Evolutionary conservation across 805 yeast species (phyloP).

Genomic region (Debaryomyces hansenii): DNA sequence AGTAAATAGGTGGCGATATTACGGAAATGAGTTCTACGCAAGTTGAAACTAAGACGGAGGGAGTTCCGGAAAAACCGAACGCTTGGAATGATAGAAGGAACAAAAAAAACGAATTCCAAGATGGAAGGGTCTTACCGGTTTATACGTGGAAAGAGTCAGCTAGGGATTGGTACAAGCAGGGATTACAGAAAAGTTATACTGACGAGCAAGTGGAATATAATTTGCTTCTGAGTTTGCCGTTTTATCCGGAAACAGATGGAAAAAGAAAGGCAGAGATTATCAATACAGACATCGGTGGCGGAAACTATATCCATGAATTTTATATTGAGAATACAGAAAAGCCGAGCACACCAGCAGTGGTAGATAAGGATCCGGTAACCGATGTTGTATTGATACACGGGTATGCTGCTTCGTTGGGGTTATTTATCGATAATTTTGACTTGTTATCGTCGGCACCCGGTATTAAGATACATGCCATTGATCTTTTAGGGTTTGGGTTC

Average conservation of each 20-base stretch:
- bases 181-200: slow-evolving; percentile 11
- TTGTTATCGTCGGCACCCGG: slow-evolving; percentile 49
- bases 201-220: slow-evolving; percentile 33
- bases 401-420: slow-evolving; percentile 87
- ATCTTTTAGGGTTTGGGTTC: slow-evolving; percentile 70
- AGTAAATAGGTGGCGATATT: too few species aligned
- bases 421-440: slow-evolving; percentile 71
- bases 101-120: slow-evolving; percentile 2
- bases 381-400: slow-evolving; percentile 86
- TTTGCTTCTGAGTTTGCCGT: slow-evolving; percentile 59
- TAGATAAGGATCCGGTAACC: not conserved
- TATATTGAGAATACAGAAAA: slow-evolving; percentile 45
- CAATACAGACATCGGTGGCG: slow-evolving; percentile 56
- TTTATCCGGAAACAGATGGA: slow-evolving; percentile 54
- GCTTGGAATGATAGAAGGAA: not conserved
- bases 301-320: slow-evolving; percentile 74
- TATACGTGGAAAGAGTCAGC: slow-evolving; percentile 18
- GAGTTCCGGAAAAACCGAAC: not conserved
- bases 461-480: slow-evolving; percentile 63
- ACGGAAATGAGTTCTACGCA: not conserved
- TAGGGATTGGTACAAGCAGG: slow-evolving; percentile 33
- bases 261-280: slow-evolving; percentile 47
- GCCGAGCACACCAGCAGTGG: not conserved
- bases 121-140: slow-evolving; percentile 15
- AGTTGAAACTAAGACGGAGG: not conserved